A percentile compares a stretch with the other conserved stretches of the same genome.
Conservation (phyloP, 2,329 filamentous ascomycete species). For the Berkeleyomyces rouxiae region DNA sequence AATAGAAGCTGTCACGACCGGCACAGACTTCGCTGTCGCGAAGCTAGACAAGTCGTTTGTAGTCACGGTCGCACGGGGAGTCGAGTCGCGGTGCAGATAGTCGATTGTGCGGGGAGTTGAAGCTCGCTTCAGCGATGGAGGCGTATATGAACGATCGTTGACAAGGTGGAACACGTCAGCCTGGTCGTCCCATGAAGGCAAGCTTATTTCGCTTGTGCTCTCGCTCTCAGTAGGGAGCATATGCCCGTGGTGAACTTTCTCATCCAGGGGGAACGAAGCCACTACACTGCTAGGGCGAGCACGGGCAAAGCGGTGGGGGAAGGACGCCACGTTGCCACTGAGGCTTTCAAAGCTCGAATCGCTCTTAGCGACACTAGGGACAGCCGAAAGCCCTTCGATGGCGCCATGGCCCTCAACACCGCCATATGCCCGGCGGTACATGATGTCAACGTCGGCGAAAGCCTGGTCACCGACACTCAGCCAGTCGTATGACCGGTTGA, state of each 20-base stretch:
- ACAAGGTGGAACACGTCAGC: conserved; percentile 13
- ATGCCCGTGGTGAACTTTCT: neutral
- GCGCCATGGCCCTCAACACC: conserved; percentile 29
- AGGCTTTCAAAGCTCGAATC: neutral
- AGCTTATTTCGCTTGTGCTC: conserved; percentile 6
- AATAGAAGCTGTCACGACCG: neutral
- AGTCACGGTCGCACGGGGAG: neutral
- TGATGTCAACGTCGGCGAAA: conserved; percentile 36
- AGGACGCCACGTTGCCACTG: neutral
- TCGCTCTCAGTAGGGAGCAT: conserved; percentile 3
- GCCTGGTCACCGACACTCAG: conserved; percentile 34
- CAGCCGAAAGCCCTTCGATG: conserved; percentile 25
- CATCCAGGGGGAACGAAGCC: neutral
- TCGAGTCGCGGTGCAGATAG: neutral
- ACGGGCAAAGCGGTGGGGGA: neutral
- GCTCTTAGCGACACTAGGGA: neutral
- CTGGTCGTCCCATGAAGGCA: conserved; percentile 15
- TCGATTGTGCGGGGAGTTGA: conserved; percentile 6
- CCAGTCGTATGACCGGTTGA: conserved; percentile 41
- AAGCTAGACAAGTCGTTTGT: neutral
- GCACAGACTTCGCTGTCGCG: neutral
- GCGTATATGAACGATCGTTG: neutral
- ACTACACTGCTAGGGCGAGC: neutral
- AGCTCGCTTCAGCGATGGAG: conserved; percentile 8
- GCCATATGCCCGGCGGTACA: conserved; percentile 41